These are phyloP conservation scores for Paracoccidioides brasiliensis DNA, from an alignment of 2,329 filamentous ascomycete species.

Conservation along the genomic window DNA sequence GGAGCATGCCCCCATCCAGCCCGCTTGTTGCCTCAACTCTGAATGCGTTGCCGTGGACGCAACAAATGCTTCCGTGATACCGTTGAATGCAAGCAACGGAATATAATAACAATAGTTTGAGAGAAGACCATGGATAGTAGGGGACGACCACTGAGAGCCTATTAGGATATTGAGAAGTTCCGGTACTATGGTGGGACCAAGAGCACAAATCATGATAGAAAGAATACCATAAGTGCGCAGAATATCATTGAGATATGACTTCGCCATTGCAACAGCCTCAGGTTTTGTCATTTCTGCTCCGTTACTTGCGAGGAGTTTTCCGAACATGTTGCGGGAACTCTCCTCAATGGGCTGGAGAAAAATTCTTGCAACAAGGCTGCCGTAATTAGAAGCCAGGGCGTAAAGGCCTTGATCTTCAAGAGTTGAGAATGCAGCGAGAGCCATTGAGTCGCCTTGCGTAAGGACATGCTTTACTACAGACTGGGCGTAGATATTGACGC, in stretches of 20 bases:
- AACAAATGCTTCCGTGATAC: slow-evolving; percentile 84
- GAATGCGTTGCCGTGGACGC: slow-evolving; percentile 65
- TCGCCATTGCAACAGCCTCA: slow-evolving; percentile 17
- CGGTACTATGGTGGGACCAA: slow-evolving; percentile 66
- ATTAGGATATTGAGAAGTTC: slow-evolving; percentile 62
- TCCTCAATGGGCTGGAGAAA: slow-evolving; percentile 94
- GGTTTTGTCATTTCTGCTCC: slow-evolving; percentile 11
- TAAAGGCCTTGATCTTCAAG: slow-evolving; percentile 80
- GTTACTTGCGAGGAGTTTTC: slow-evolving; percentile 51
- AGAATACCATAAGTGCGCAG: slow-evolving; percentile 63
- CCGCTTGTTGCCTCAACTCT: slow-evolving; percentile 63
- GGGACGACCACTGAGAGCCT: slow-evolving; percentile 60
- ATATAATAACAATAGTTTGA: slow-evolving; percentile 84
- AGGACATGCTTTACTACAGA: slow-evolving; percentile 83
- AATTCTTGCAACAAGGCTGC: slow-evolving; percentile 73
- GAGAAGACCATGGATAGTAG: slow-evolving; percentile 61
- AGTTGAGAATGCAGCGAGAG: slow-evolving; percentile 65
- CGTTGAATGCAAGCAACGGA: slow-evolving; percentile 81
- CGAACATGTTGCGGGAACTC: slow-evolving; percentile 79
- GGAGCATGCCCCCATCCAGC: slow-evolving; percentile 77
- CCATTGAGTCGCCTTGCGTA: slow-evolving; percentile 85
- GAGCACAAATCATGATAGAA: slow-evolving; percentile 50
- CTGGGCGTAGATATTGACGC: slow-evolving; percentile 74
- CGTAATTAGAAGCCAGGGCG: slow-evolving; percentile 87
- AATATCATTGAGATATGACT: slow-evolving; percentile 34